These are phyloP conservation scores for Annulohypoxylon truncatum DNA, from an alignment of 2,329 filamentous ascomycete genomes.

Conservation along the genomic window DNA sequence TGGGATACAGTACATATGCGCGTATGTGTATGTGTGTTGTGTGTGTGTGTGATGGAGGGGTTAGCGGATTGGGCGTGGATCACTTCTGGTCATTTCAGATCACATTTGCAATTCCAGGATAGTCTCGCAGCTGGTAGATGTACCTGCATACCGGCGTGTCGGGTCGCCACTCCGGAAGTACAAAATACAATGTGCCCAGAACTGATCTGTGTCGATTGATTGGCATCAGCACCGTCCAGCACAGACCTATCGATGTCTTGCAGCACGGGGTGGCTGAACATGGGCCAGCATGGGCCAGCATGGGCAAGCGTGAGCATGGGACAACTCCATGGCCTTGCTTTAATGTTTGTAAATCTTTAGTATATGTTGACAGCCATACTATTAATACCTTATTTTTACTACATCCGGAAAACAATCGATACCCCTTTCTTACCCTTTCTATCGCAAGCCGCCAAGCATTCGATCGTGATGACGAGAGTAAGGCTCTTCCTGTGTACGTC, in stretches of 20 bases:
- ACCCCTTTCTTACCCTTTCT: constrained; percentile 11
- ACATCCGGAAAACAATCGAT: constrained; percentile 18
- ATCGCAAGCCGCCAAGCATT: constrained; percentile 6
- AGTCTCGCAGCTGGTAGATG: constrained; percentile 42
- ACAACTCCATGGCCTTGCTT: constrained; percentile 20
- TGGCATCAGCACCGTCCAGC: constrained; percentile 31
- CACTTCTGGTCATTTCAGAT: constrained; percentile 18
- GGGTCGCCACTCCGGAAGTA: constrained; percentile 47
- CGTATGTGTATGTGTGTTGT: background rate
- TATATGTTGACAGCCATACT: constrained; percentile 8
- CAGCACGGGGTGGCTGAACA: constrained; percentile 41
- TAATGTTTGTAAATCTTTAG: constrained; percentile 27
- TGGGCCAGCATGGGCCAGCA: constrained; percentile 5
- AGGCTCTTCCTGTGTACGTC: constrained; percentile 1
- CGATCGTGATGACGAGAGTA: background rate
- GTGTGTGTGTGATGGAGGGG: constrained; percentile 19
- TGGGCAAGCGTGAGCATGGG: background rate
- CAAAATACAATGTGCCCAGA: constrained; percentile 21
- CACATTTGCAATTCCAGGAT: constrained; percentile 35
- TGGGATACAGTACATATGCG: background rate
- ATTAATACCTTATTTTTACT: constrained; percentile 38
- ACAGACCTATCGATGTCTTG: constrained; percentile 43
- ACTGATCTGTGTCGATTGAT: constrained; percentile 29
- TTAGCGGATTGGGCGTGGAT: constrained; percentile 23
- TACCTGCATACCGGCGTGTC: constrained; percentile 52